Evolutionary conservation across 169 alveolate genomes (phyloP), one percentile per base, ranked within the genome.

Genomic region (Perkinsus marinus): DNA sequence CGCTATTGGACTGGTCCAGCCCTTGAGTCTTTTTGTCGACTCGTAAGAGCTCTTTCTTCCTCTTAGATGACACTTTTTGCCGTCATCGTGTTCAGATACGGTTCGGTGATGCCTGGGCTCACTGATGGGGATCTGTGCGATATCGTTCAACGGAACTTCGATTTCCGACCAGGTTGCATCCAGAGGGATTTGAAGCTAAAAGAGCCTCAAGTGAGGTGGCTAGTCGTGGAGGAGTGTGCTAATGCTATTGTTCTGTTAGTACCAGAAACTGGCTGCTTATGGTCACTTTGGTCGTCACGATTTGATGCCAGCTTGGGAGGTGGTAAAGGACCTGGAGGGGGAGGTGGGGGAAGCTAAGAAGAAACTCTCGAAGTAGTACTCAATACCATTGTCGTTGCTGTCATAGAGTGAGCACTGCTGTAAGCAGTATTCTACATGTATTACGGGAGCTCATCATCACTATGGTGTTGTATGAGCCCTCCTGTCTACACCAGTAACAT

Each of bases 201-300:
- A 93, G 95, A 96, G 94, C 98, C 98, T 30, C 92, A 90, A 41
- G 94, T 92, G 13, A 36, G 39, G 5, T 39, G 43, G 90, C 19
- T 0, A 22, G n/a, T 36, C 7, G n/a, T 91, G 30, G 57, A 36
- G 90, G 5, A 3, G 47, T 22, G 90, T 9, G 57, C 17, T 17
- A 2, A n/a, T 39, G 79, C 36, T n/a, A n/a, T 41, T 10, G 10
- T 41, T 41, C 10, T 41, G 43, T n/a, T 22, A 30, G 68, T 98
- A 96, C 96, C 91, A 95, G 43, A 96, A 97, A 92, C 96, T 99
- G 57, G 98, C 99, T 13, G 97, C 97, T 46, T 98, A 98, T 94
- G 99, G 99, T 9, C 99, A 99, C 93, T 98, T 99, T 93, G 99
- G 99, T 39, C 97, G 99, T 90, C 95, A 95, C 91, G 98, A 96